These are phyloP conservation scores for Mycosarcoma maydis DNA, from an alignment of 1,284 basidiomycete genomes.

Conservation along the genomic window DNA sequence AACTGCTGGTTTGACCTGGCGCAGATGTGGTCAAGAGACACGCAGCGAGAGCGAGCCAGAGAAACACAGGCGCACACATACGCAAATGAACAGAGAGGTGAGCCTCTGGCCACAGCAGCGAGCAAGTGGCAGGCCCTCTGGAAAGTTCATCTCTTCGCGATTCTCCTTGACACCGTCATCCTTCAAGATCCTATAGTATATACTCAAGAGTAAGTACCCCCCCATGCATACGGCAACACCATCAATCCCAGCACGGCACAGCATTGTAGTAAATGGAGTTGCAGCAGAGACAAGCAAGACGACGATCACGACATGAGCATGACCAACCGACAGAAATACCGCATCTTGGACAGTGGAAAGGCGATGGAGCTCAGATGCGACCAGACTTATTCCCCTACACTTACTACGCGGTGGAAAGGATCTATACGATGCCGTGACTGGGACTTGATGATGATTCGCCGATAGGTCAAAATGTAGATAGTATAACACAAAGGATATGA, in stretches of 20 bases:
- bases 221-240: slow-evolving; percentile 12
- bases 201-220: slow-evolving; percentile 48
- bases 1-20: background rate
- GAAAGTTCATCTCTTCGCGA: slow-evolving; percentile 34
- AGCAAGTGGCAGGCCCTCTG: slow-evolving; percentile 10
- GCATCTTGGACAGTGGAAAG: background rate
- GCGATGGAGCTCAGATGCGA: too few relatives aligned
- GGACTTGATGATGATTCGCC: slow-evolving; percentile 10
- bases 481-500: slow-evolving; percentile 2
- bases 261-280: background rate
- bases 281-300: background rate
- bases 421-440: slow-evolving; percentile 9
- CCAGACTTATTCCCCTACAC: background rate
- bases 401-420: background rate
- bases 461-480: background rate
- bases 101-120: too few relatives aligned
- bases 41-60: background rate
- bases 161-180: slow-evolving; percentile 49
- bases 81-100: too few relatives aligned
- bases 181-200: slow-evolving; percentile 49
- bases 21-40: too few relatives aligned
- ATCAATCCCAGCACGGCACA: slow-evolving; percentile 23
- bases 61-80: background rate
- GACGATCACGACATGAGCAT: background rate
- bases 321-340: background rate